Conservation (phyloP, 345 rosid genomes). For the Litchi chinensis region DNA sequence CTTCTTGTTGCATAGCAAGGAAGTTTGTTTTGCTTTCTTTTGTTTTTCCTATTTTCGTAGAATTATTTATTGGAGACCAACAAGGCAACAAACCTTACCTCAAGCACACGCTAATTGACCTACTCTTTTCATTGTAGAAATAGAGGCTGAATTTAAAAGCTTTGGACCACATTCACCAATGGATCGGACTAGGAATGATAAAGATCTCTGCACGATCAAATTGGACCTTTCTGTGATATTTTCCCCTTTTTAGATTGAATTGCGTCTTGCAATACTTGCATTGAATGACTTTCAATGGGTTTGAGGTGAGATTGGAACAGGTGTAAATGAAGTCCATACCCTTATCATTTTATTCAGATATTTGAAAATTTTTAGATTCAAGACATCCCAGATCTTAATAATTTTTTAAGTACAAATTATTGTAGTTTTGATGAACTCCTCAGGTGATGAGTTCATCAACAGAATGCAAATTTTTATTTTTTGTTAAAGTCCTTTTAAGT, state of each 20-base stretch:
- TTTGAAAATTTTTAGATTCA: background rate
- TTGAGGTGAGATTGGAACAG: background rate
- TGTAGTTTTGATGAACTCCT: background rate
- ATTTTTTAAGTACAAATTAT: too few relatives aligned
- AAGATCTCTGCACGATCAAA: conserved; percentile 4
- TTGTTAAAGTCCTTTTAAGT: too few relatives aligned
- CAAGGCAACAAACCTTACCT: background rate
- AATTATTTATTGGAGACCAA: background rate
- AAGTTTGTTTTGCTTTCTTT: background rate
- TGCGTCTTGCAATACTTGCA: background rate
- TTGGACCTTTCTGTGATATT: background rate
- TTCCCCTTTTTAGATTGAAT: background rate
- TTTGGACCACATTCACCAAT: background rate
- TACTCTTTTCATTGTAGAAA: background rate
- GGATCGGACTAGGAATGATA: background rate
- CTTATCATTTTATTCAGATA: too few relatives aligned
- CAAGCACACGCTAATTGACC: background rate
- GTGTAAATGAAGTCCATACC: background rate
- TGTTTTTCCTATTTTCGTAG: background rate
- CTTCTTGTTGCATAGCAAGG: background rate
- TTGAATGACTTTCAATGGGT: background rate
- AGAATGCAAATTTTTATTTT: too few relatives aligned
- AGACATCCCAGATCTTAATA: background rate
- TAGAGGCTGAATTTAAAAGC: background rate
- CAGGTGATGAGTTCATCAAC: too few relatives aligned